Conservation (phyloP, 208 protist species). For the Tritrichomonas musculus region DNA sequence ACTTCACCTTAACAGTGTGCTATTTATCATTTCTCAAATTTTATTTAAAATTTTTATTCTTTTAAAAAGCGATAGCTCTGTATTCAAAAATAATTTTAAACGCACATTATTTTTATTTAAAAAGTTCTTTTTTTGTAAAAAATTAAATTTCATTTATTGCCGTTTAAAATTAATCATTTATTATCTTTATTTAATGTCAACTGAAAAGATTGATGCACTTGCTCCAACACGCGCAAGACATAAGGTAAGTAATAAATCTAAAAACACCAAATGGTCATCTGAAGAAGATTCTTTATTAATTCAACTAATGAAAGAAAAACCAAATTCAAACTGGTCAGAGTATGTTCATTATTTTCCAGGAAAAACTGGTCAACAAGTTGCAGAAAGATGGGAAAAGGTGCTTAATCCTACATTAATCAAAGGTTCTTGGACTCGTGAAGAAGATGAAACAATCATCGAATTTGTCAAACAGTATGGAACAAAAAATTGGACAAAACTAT, state of each 20-base stretch:
- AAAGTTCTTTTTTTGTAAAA: too few species aligned
- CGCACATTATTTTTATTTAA: too few species aligned
- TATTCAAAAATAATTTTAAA: too few species aligned
- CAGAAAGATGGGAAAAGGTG: background rate
- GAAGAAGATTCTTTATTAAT: background rate
- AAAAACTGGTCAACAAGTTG: background rate
- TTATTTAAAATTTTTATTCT: too few species aligned
- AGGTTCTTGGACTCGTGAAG: slow-evolving; percentile 37
- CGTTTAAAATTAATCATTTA: background rate
- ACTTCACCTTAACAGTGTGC: too few species aligned
- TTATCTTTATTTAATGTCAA: background rate
- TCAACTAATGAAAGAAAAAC: background rate
- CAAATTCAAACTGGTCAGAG: background rate
- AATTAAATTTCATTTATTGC: background rate
- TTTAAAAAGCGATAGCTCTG: too few species aligned
- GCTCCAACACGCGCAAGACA: background rate
- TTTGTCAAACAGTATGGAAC: slow-evolving; percentile 43
- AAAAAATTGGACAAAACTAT: slow-evolving; percentile 48
- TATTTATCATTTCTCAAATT: too few species aligned
- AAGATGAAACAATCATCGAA: slow-evolving; percentile 47
- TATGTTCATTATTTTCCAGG: background rate
- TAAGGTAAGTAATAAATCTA: background rate
- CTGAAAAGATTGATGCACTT: background rate
- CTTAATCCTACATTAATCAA: background rate
- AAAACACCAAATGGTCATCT: background rate